Base-by-base conservation (phyloP, 768 basidiomycete genomes). In the Leccinum arenicola region DNA sequence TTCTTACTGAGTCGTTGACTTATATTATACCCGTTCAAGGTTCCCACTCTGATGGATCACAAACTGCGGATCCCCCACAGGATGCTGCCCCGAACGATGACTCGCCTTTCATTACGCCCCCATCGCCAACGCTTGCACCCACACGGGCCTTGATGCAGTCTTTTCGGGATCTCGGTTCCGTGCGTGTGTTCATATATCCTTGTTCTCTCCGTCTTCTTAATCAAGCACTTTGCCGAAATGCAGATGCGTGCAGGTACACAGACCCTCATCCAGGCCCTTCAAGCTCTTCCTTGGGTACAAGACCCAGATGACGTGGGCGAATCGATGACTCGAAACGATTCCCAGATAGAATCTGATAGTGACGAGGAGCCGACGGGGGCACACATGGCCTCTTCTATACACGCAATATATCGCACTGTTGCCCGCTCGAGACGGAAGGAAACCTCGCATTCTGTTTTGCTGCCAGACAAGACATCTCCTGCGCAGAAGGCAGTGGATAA, bases 221-320 rank as follows among this genome's bases (percentile, higher is more conserved):
- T 17, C 15, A 15, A 51, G 17, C 47, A 25, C 35, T 6, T 21
- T 55, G 40, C 52, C 58, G 59, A 58, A 59, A 50, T 62, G 38
- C 68, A 94, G 92, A 89, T 94, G 85, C 87, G 90, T 43, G 84
- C 86, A 25, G 92, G 92, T 15, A 94, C 92, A 3, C 93, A 94
- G 70, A 90, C 92, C 3, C 83, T 94, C 52, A 93, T 94, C 40
- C 92, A 93, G 74, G 92, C 90, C 4, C 78, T 94, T 14, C 92
- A 93, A 66, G 92, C 91, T 2, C 78, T 93, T 45, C 93, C 92
- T 19, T 90, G 87, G 88, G 80, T 82, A 35, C 84, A 86, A 43
- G 82, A 80, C 59, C 79, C 82, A 9, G 88, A 92, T 62, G 85
- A 84, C 57, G 86, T 88, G 33, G 87, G 89, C 43, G 89, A 87